A percentile compares a stretch with the other conserved stretches of the same genome.
Conservation (phyloP, 2,329 filamentous ascomycete species). For the Fusarium succisae region DNA sequence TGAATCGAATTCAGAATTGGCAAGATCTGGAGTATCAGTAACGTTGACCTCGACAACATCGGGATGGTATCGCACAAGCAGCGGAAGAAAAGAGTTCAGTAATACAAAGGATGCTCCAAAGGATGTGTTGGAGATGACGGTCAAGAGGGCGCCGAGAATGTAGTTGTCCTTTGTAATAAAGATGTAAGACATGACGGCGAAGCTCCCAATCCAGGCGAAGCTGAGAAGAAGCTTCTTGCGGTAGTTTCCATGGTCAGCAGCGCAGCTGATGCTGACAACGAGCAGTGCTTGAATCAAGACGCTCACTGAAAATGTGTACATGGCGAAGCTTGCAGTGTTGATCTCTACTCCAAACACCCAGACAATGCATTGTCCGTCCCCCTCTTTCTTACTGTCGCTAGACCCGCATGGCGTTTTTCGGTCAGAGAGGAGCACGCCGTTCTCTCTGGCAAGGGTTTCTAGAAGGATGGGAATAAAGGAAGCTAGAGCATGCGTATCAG, state of each 20-base stretch:
- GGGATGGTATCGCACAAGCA: constrained; percentile 89
- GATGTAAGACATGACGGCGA: constrained; percentile 89
- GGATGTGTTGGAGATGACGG: constrained; percentile 90
- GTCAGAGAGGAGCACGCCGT: constrained; percentile 86
- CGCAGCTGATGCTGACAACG: constrained; percentile 95
- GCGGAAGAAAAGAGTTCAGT: constrained; percentile 91
- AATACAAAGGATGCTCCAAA: constrained; percentile 96
- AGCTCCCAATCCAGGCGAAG: constrained; percentile 86
- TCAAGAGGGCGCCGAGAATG: constrained; percentile 81
- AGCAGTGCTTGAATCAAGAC: constrained; percentile 89
- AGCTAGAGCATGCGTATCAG: constrained; percentile 57
- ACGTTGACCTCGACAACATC: constrained; percentile 49
- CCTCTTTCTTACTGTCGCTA: constrained; percentile 63
- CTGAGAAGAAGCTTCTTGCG: constrained; percentile 85
- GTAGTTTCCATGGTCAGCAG: constrained; percentile 92
- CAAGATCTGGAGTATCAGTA: constrained; percentile 45
- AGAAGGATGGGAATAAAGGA: constrained; percentile 96
- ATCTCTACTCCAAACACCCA: constrained; percentile 84
- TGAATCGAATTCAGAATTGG: constrained; percentile 47
- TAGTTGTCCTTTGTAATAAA: constrained; percentile 80
- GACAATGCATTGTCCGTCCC: constrained; percentile 80
- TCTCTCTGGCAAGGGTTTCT: constrained; percentile 91
- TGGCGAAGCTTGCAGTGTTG: constrained; percentile 96
- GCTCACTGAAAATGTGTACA: constrained; percentile 97
- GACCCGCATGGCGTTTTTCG: constrained; percentile 77